These are phyloP conservation scores for Neofusicoccum kwambonambiense DNA, from an alignment of 2,329 filamentous ascomycete genomes.

Conservation along the genomic window DNA sequence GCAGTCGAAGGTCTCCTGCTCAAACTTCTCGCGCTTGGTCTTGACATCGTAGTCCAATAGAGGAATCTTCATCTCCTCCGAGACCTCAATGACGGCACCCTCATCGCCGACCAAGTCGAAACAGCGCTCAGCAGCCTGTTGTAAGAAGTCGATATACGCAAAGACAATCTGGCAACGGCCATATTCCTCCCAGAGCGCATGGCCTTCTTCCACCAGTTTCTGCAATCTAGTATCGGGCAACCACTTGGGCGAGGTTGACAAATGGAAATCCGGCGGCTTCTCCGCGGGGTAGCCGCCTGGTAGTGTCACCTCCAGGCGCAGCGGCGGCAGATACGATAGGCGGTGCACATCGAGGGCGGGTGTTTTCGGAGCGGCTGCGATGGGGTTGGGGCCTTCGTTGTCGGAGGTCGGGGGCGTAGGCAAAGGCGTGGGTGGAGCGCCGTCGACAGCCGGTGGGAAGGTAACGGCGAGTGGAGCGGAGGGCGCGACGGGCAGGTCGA, in stretches of 20 bases:
- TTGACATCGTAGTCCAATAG: constrained; percentile 77
- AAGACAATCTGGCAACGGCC: constrained; percentile 58
- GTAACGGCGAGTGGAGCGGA: constrained; percentile 50
- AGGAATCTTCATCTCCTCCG: constrained; percentile 59
- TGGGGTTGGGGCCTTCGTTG: constrained; percentile 14
- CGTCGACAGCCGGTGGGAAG: constrained; percentile 35
- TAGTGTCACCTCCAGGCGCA: constrained; percentile 53
- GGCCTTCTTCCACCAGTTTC: constrained; percentile 48
- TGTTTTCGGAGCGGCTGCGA: constrained; percentile 21
- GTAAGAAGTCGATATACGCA: constrained; percentile 60
- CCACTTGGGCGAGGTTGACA: constrained; percentile 55
- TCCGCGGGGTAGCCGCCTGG: constrained; percentile 57
- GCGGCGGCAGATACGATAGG: constrained; percentile 56
- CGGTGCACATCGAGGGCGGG: constrained; percentile 41
- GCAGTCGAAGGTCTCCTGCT: constrained; percentile 82
- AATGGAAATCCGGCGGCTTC: constrained; percentile 49
- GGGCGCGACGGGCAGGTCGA: constrained; percentile 58
- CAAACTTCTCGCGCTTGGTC: constrained; percentile 72
- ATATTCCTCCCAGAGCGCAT: constrained; percentile 59
- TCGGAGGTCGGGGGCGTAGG: constrained; percentile 43
- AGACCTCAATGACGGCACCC: constrained; percentile 45
- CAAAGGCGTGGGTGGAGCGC: constrained; percentile 27
- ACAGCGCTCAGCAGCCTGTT: constrained; percentile 56
- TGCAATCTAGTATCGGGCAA: constrained; percentile 46
- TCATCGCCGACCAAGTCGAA: constrained; percentile 50